Percentiles rank a stretch among this genome's conserved stretches.
Conservation (phyloP, 2,329 filamentous ascomycete genomes). For the Phoma sp. region DNA sequence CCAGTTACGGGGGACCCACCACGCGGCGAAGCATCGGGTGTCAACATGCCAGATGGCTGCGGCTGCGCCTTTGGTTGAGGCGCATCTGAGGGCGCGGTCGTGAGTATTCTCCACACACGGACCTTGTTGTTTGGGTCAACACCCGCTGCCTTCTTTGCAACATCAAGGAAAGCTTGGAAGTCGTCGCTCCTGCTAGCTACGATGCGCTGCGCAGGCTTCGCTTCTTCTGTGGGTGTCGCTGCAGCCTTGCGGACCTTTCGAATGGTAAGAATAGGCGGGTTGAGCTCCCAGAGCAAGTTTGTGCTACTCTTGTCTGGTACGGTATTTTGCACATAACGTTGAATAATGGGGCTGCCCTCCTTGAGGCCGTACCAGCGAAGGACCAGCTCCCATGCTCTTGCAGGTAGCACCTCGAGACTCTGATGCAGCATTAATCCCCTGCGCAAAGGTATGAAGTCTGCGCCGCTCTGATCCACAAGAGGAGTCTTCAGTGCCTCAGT, state of each 20-base stretch:
- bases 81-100: constrained; percentile 50
- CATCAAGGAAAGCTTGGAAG: constrained; percentile 77
- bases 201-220: constrained; percentile 69
- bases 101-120: constrained; percentile 74
- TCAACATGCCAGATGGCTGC: constrained; percentile 50
- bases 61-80: constrained; percentile 30
- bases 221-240: constrained; percentile 67
- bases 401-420: constrained; percentile 78
- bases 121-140: constrained; percentile 77
- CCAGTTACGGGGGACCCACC: constrained; percentile 49
- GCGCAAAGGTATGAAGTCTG: constrained; percentile 74
- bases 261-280: constrained; percentile 84
- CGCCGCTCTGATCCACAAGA: constrained; percentile 51
- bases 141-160: constrained; percentile 72
- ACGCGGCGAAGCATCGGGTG: constrained; percentile 55
- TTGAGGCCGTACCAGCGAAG: constrained; percentile 82
- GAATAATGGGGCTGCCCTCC: constrained; percentile 73
- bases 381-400: constrained; percentile 82
- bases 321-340: constrained; percentile 80
- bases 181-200: constrained; percentile 74
- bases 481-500: constrained; percentile 29
- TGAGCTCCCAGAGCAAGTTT: constrained; percentile 82
- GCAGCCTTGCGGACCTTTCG: constrained; percentile 75
- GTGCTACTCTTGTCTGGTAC: constrained; percentile 62
- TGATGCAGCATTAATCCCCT: constrained; percentile 69